A percentile compares a stretch with the other conserved stretches of the same genome.
Conservation (phyloP, 164 flowering plant genomes). For the Cinnamomum chago region DNA sequence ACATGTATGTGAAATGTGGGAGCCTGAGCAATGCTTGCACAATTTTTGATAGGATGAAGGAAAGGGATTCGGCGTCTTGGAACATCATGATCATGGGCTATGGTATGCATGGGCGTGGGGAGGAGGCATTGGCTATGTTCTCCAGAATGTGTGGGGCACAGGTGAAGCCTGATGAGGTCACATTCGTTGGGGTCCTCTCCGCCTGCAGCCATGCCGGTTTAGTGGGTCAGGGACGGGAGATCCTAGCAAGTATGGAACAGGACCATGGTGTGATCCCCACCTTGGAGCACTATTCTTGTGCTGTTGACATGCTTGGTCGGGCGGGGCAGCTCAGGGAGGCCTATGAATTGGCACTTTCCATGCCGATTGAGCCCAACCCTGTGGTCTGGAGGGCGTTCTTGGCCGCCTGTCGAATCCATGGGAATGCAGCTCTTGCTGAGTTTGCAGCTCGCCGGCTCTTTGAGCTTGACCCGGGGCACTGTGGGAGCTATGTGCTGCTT, state of each 20-base stretch:
- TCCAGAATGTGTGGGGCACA: constrained; percentile 14
- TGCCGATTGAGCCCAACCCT: constrained; percentile 46
- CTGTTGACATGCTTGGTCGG: constrained; percentile 68
- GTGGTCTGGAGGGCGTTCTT: constrained; percentile 66
- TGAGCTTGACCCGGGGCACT: constrained; percentile 57
- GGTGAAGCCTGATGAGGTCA: constrained; percentile 27
- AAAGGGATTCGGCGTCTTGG: constrained; percentile 68
- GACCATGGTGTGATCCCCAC: constrained; percentile 45
- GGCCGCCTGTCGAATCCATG: constrained; percentile 53
- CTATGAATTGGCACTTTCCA: constrained; percentile 29
- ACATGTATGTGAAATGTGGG: constrained; percentile 85
- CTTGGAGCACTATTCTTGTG: constrained; percentile 61
- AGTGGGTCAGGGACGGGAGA: constrained; percentile 34
- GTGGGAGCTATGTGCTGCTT: constrained; percentile 65
- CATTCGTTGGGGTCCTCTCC: constrained; percentile 45
- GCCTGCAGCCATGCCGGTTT: constrained; percentile 71
- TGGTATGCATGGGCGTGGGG: constrained; percentile 55
- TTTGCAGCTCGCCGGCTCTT: constrained; percentile 37
- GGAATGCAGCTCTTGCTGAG: constrained; percentile 44
- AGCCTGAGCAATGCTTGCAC: constrained; percentile 45
- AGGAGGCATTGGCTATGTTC: constrained; percentile 50
- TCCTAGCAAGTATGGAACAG: constrained; percentile 20
- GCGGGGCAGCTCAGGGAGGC: constrained; percentile 58
- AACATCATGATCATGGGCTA: constrained; percentile 74
- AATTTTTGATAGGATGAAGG: constrained; percentile 42